phyloP scores from a whole-genome alignment of 2,329 filamentous ascomycete genomes.

The Fusarium redolens region DNA sequence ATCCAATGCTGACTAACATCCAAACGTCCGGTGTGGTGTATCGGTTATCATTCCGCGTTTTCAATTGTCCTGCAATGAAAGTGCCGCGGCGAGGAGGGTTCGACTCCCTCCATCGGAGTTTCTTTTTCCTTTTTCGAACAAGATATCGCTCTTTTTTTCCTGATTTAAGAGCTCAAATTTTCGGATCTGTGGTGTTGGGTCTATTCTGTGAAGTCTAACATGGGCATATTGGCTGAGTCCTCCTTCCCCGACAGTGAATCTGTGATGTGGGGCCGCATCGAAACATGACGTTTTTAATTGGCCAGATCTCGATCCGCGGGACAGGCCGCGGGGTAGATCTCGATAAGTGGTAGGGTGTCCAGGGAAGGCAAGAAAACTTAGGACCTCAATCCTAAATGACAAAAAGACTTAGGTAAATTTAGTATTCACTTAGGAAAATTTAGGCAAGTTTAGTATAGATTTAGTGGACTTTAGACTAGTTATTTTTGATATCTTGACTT shows the following conservation, averaged over 20 bases:
- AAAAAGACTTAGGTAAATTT: neutral
- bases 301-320: neutral
- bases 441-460: neutral
- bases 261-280: rapidly evolving
- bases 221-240: neutral
- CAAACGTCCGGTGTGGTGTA: slow-evolving; percentile 27
- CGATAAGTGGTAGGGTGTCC: neutral
- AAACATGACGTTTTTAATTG: rapidly evolving
- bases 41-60: slow-evolving; percentile 34
- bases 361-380: neutral
- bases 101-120: slow-evolving; percentile 26
- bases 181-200: neutral
- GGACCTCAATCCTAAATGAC: neutral
- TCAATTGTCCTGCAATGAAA: neutral
- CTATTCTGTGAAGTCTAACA: neutral
- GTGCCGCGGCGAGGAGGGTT: slow-evolving; percentile 24
- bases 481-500: no score
- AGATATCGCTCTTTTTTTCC: rapidly evolving
- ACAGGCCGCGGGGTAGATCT: neutral
- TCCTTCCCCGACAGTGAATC: neutral
- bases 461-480: no score
- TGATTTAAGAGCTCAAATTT: neutral
- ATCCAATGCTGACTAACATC: neutral
- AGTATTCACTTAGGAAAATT: neutral
- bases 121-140: neutral